Evolutionary conservation across 202 grass and related monocot species (phyloP).

Genomic region (Hordeum pubiflorum): DNA sequence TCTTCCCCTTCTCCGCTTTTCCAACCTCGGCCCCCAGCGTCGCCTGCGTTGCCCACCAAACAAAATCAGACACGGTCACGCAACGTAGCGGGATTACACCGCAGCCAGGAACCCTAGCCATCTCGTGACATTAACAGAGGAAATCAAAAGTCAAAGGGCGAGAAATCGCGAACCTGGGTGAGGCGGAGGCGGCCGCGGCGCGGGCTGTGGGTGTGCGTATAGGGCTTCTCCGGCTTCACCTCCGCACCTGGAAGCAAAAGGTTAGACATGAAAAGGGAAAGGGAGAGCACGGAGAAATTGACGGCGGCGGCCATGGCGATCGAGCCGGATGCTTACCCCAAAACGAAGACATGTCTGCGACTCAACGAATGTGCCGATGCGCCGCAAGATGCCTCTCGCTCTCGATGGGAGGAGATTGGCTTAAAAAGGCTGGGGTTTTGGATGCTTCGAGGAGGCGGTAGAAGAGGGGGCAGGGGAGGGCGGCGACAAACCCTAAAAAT

Average conservation of each 20-base stretch:
- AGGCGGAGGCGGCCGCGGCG: conserved; percentile 55
- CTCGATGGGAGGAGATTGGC: background rate
- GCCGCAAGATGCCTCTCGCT: background rate
- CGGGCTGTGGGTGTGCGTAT: conserved; percentile 36
- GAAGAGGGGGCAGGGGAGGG: background rate
- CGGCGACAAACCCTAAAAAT: conserved; percentile 42
- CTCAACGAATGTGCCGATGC: background rate
- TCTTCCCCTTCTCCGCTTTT: conserved; percentile 27
- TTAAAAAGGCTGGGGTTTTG: background rate
- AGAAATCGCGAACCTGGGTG: conserved; percentile 37
- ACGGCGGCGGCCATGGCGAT: background rate
- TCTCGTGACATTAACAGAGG: background rate
- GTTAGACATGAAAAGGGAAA: background rate
- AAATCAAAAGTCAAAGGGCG: background rate
- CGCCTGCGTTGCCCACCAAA: conserved; percentile 29
- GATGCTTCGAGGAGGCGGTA: conserved; percentile 26
- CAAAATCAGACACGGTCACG: background rate
- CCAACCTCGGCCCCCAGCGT: conserved; percentile 39
- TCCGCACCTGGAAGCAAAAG: conserved; percentile 40
- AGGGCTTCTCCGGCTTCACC: conserved; percentile 76
- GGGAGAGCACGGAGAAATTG: background rate
- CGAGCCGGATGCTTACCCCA: conserved; percentile 51
- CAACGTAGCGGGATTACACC: background rate
- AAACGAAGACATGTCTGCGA: conserved; percentile 41
- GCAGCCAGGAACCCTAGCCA: background rate